phyloP scores from a whole-genome alignment of 768 basidiomycete genomes.

The Lactarius vividus region DNA sequence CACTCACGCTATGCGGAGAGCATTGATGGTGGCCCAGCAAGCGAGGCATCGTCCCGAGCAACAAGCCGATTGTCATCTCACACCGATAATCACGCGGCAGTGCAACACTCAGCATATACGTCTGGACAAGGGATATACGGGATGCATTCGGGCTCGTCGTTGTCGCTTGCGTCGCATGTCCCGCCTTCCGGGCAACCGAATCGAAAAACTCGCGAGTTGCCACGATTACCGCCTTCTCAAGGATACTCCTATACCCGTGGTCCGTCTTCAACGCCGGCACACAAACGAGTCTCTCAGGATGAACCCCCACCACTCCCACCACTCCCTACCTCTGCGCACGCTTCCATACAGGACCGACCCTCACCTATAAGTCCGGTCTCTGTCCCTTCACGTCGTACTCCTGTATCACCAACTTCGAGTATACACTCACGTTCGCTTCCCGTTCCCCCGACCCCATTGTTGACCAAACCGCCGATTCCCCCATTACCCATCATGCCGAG shows the following conservation, averaged over 20 bases:
- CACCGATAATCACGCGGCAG: constrained; percentile 1
- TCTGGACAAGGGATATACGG: neutral
- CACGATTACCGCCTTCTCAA: constrained; percentile 6
- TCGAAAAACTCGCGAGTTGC: constrained; percentile 16
- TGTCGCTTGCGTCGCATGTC: constrained; percentile 7
- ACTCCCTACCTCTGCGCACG: neutral
- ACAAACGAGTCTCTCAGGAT: neutral
- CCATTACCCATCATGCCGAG: neutral
- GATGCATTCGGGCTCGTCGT: constrained; percentile 8
- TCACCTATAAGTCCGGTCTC: neutral
- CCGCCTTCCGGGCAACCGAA: neutral
- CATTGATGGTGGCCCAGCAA: constrained; percentile 1
- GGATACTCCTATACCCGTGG: neutral
- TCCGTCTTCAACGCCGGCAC: neutral
- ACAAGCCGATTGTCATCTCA: constrained; percentile 21
- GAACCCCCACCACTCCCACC: constrained; percentile 6
- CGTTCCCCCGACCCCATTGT: constrained; percentile 1
- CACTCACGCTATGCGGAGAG: constrained; percentile 1
- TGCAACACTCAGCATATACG: constrained; percentile 2
- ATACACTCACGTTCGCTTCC: constrained; percentile 20
- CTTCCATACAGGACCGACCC: neutral
- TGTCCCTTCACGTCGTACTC: neutral
- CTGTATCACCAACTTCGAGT: constrained; percentile 4
- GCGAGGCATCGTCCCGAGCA: constrained; percentile 2
- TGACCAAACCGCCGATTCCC: constrained; percentile 7